These are phyloP conservation scores for Eurotiales sp. DNA, from an alignment of 2,329 filamentous ascomycete genomes.

Conservation along the genomic window DNA sequence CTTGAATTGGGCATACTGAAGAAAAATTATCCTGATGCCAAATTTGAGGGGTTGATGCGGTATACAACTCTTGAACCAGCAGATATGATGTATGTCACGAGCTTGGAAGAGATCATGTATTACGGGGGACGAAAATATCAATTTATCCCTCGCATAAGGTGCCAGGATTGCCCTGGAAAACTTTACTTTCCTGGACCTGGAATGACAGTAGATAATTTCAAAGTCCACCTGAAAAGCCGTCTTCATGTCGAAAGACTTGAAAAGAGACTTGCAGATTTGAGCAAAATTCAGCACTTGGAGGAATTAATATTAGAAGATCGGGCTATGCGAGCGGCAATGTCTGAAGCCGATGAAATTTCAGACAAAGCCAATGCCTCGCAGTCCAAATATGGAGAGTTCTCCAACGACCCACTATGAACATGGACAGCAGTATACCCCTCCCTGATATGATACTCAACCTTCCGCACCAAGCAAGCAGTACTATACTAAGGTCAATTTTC, in stretches of 20 bases:
- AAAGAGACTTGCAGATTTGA: constrained; percentile 32
- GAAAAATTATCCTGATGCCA: constrained; percentile 68
- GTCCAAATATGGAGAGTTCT: too few relatives aligned
- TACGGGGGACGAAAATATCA: constrained; percentile 66
- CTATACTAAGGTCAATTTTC: too few relatives aligned
- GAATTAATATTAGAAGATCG: too few relatives aligned
- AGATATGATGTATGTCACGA: constrained; percentile 63
- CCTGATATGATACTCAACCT: too few relatives aligned
- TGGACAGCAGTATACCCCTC: too few relatives aligned
- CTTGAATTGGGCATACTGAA: constrained; percentile 67
- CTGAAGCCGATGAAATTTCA: too few relatives aligned
- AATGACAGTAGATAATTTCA: constrained; percentile 82
- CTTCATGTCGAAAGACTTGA: constrained; percentile 71
- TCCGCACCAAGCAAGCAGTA: too few relatives aligned
- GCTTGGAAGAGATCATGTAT: constrained; percentile 49
- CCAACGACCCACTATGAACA: too few relatives aligned
- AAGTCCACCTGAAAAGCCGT: constrained; percentile 84
- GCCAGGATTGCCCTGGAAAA: constrained; percentile 88
- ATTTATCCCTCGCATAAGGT: constrained; percentile 84
- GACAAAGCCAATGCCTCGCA: too few relatives aligned
- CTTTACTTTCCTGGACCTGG: constrained; percentile 86
- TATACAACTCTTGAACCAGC: constrained; percentile 74
- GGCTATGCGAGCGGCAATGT: too few relatives aligned
- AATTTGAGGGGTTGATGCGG: constrained; percentile 87
- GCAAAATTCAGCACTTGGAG: too few relatives aligned